These are phyloP conservation scores for Annulohypoxylon maeteangense DNA, from an alignment of 495 filamentous ascomycete species.

Conservation along the genomic window DNA sequence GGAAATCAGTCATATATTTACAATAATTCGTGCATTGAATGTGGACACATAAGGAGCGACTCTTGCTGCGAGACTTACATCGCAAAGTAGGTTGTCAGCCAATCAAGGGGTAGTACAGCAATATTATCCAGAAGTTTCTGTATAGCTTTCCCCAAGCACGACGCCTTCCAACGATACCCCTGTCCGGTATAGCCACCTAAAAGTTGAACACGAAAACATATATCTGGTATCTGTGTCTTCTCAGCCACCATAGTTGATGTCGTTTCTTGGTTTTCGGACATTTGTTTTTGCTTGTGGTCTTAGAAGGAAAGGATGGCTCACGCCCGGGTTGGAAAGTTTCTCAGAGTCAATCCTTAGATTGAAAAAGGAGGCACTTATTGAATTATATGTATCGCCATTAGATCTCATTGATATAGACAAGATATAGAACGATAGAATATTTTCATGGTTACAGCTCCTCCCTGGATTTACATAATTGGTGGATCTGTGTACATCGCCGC, in stretches of 20 bases:
- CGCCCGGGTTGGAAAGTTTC: slow-evolving; percentile 8
- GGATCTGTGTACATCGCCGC: background rate
- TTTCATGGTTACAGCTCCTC: background rate
- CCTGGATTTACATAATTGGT: background rate
- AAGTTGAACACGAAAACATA: background rate
- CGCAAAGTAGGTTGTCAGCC: background rate
- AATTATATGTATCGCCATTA: slow-evolving; percentile 11
- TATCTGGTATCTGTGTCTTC: background rate
- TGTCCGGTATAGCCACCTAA: background rate
- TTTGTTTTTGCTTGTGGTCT: background rate
- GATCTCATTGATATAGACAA: slow-evolving; percentile 16
- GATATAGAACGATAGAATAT: slow-evolving; percentile 7
- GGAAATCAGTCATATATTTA: slow-evolving; percentile 15
- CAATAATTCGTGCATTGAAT: background rate
- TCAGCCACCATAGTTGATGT: background rate
- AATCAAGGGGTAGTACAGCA: background rate
- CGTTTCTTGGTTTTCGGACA: slow-evolving; percentile 15
- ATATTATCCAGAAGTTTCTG: background rate
- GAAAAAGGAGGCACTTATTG: background rate
- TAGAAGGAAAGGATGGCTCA: slow-evolving; percentile 16
- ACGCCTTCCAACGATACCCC: background rate
- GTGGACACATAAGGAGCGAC: background rate
- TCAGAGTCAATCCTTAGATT: background rate
- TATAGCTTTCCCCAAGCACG: background rate
- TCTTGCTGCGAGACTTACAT: background rate